phyloP scores from a whole-genome alignment of 768 basidiomycete species.

The Daedalea quercina region DNA sequence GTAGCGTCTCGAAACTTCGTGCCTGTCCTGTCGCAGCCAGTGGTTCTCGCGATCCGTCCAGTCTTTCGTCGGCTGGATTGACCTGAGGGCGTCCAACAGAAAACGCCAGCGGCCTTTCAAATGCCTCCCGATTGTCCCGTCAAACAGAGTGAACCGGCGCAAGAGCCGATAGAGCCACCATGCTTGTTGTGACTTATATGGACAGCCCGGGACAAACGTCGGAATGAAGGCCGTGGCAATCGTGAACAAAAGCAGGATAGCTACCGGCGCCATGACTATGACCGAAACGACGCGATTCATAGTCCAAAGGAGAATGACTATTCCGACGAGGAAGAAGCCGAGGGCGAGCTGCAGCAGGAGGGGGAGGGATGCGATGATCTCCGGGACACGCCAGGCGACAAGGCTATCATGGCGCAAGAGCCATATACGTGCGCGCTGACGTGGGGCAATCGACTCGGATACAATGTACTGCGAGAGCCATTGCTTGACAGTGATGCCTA shows the following conservation, averaged over 20 bases:
- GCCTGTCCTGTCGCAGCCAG: not conserved
- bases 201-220: constrained; percentile 7
- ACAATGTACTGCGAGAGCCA: constrained; percentile 18
- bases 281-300: constrained; percentile 10
- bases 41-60: not conserved
- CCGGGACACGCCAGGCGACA: constrained; percentile 12
- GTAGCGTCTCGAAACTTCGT: not conserved
- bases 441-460: constrained; percentile 13
- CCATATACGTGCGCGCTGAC: constrained; percentile 16
- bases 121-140: not conserved
- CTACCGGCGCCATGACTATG: constrained; percentile 2
- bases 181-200: constrained; percentile 12
- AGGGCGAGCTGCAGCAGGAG: constrained; percentile 13
- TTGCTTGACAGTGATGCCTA: constrained; percentile 21
- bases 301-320: constrained; percentile 17
- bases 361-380: constrained; percentile 12
- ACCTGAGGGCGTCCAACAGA: not conserved
- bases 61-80: not conserved
- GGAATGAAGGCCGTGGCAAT: constrained; percentile 3
- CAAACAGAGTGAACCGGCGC: not conserved
- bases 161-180: constrained; percentile 5
- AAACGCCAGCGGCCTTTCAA: not conserved
- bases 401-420: constrained; percentile 18
- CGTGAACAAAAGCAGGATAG: constrained; percentile 1
- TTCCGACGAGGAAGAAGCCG: constrained; percentile 14